A percentile compares a stretch with the other conserved stretches of the same genome.
phyloP scores from a whole-genome alignment of 1,139 yeast genomes.

The Debaryomyces subglobosus region DNA sequence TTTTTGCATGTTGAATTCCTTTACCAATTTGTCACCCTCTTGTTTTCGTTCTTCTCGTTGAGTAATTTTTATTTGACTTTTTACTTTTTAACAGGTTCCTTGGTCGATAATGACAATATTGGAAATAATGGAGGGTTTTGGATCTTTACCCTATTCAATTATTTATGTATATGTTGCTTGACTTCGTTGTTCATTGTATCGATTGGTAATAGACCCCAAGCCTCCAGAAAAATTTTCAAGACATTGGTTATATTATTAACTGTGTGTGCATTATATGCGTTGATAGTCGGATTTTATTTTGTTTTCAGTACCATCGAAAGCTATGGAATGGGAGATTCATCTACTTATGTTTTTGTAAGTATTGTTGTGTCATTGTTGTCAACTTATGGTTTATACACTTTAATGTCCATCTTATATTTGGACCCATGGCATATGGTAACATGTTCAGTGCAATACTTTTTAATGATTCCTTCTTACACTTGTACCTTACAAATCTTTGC shows the following conservation, averaged over 20 bases:
- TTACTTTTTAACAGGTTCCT: conserved; percentile 89
- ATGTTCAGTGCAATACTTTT: conserved; percentile 80
- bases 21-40: conserved; percentile 74
- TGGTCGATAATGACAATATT: conserved; percentile 54
- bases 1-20: conserved; percentile 81
- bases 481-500: conserved; percentile 93
- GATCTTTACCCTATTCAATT: conserved; percentile 82
- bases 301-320: conserved; percentile 58
- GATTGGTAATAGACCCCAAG: conserved; percentile 96
- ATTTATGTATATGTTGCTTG: conserved; percentile 75
- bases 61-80: conserved; percentile 90
- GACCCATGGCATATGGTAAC: conserved; percentile 96
- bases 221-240: conserved; percentile 71
- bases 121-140: conserved; percentile 76
- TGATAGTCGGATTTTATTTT: conserved; percentile 81
- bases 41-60: conserved; percentile 87
- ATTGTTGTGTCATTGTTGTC: conserved; percentile 83
- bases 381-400: conserved; percentile 86
- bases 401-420: conserved; percentile 77
- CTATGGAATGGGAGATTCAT: conserved; percentile 40
- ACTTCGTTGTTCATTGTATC: conserved; percentile 87
- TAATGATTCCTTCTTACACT: conserved; percentile 87
- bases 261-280: conserved; percentile 78
- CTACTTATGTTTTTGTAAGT: conserved; percentile 64
- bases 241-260: conserved; percentile 72